Evolutionary conservation across 2,329 filamentous ascomycete genomes (phyloP), one percentile per base, ranked within the genome.

Genomic region (Ophiostoma tasmaniense): DNA sequence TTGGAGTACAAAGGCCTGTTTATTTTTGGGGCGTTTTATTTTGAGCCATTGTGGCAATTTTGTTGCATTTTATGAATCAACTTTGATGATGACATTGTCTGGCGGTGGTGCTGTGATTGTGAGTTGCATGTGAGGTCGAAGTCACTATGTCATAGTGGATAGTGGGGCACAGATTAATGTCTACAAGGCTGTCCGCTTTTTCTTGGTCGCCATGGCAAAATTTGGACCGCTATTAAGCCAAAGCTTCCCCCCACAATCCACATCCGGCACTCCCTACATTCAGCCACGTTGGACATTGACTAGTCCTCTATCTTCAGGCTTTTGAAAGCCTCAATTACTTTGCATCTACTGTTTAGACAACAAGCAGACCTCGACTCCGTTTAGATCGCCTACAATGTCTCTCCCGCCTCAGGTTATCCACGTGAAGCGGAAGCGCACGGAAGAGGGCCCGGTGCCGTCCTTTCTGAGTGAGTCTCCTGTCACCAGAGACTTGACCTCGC

Each of bases 371-470:
- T 39, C 35, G 33, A 39, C 2, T 22, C n/a, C n/a, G 13, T 20
- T 2, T 3, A 22, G 4, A 25, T 25, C 3, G 14, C 39, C 66
- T 61, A 61, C 28, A 66, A 87, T 87, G 85, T 85, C 85, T 66
- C 78, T 85, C 3, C 85, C 85, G 30, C 85, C 85, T 33, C 82
- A 85, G 71, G 78, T 85, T 66, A 87, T 88, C 76, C 83, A 84
- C 69, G 83, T 88, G 72, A 87, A 87, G 80, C 84, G 85, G 74
- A 87, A 87, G 78, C 82, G 84, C 55, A 82, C 81, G 66, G 83
- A 84, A 70, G 80, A 82, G 42, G 78, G 79, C 14, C 83, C 85
- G 3, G 82, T 87, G 81, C 84, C 67, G 85, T 85, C 73, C 80
- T 87, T 64, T 81, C 64, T 67, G 50, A 52, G 64, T 65, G 69